phyloP scores from a whole-genome alignment of 345 rosid genomes.

The Moringa oleifera region DNA sequence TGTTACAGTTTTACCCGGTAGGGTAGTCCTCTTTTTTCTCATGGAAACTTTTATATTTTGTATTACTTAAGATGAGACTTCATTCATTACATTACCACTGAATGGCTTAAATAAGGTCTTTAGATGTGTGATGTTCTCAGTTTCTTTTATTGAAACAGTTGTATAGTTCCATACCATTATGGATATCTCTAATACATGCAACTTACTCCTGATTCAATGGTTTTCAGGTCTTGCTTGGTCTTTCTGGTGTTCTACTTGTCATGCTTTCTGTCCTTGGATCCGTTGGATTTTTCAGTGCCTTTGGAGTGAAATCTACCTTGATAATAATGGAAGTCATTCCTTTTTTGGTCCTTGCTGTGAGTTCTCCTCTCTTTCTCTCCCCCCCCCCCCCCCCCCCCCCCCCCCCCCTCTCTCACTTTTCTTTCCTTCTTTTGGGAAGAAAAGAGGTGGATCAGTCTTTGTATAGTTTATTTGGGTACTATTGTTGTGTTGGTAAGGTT shows the following conservation, averaged over 20 bases:
- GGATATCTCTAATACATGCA: background rate
- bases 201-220: constrained; percentile 11
- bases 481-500: too few species aligned
- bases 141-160: background rate
- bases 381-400: too few species aligned
- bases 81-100: too few species aligned
- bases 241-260: constrained; percentile 91
- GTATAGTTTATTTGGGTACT: too few species aligned
- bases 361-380: too few species aligned
- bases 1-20: background rate
- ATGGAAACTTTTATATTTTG: background rate
- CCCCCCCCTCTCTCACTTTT: too few species aligned
- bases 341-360: constrained; percentile 94
- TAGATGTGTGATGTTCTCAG: too few species aligned
- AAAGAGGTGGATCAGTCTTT: too few species aligned
- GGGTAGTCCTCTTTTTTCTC: background rate
- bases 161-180: background rate
- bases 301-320: constrained; percentile 88
- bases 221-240: constrained; percentile 81
- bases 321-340: constrained; percentile 99
- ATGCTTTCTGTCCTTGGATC: constrained; percentile 96
- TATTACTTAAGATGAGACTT: background rate
- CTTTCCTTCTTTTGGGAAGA: too few species aligned
- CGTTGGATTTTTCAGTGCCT: constrained; percentile 81
- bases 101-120: too few species aligned